phyloP scores from a whole-genome alignment of 2,329 filamentous ascomycete species.

The Aaosphaeria arxii region DNA sequence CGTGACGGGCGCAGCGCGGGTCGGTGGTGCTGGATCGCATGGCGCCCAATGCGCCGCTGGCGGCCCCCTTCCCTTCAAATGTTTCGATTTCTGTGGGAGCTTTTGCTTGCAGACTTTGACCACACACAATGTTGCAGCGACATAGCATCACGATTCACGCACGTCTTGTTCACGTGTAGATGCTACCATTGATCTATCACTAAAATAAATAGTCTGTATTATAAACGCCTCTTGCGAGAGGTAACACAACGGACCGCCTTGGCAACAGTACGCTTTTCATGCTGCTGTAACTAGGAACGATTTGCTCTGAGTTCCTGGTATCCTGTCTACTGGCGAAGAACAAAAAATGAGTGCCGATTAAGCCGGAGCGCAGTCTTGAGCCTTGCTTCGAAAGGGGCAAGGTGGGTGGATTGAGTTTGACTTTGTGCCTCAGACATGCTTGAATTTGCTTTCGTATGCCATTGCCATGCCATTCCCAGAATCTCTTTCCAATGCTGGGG shows the following conservation, averaged over 20 bases:
- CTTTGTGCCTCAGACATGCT: slow-evolving; percentile 81
- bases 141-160: too few relatives aligned
- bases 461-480: background rate
- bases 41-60: too few relatives aligned
- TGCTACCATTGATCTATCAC: too few relatives aligned
- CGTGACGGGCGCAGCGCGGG: too few relatives aligned
- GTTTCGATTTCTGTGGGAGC: too few relatives aligned
- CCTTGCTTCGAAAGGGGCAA: slow-evolving; percentile 71
- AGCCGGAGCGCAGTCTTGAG: slow-evolving; percentile 96
- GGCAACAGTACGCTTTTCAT: slow-evolving; percentile 49
- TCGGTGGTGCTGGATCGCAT: too few relatives aligned
- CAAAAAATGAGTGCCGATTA: slow-evolving; percentile 73
- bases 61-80: too few relatives aligned
- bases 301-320: slow-evolving; percentile 74
- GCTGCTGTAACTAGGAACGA: slow-evolving; percentile 58
- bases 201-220: too few relatives aligned
- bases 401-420: slow-evolving; percentile 93
- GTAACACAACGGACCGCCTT: slow-evolving; percentile 39
- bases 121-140: too few relatives aligned
- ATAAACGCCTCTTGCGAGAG: background rate
- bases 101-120: too few relatives aligned
- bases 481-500: background rate
- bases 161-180: too few relatives aligned
- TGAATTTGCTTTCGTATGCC: background rate
- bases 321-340: slow-evolving; percentile 76